Evolutionary conservation across 2,329 filamentous ascomycete genomes (phyloP).

Genomic region (Xylaria sp.): DNA sequence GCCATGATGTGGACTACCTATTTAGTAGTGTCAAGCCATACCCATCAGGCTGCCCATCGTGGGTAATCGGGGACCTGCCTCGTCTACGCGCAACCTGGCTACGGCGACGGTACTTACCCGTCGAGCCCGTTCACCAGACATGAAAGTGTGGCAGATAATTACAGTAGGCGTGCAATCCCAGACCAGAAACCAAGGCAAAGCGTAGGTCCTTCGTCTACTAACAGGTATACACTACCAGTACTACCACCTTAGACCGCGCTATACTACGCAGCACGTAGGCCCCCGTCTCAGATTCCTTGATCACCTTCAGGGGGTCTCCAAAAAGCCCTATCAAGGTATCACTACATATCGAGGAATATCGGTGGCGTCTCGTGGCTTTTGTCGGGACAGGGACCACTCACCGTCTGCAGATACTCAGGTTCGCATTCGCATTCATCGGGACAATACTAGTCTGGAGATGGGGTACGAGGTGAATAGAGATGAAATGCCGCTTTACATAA

Average conservation of each 20-base stretch:
- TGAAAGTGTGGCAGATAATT: neutral
- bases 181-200: neutral
- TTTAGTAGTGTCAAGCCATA: neutral
- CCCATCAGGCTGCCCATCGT: neutral
- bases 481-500: neutral
- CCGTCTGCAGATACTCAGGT: neutral
- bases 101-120: constrained; percentile 2
- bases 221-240: no score
- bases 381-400: neutral
- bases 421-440: neutral
- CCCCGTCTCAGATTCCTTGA: neutral
- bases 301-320: neutral
- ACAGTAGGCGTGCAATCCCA: neutral
- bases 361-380: constrained; percentile 14
- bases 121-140: neutral
- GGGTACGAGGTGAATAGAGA: neutral
- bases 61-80: neutral
- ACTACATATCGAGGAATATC: neutral
- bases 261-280: constrained; percentile 3
- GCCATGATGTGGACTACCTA: neutral
- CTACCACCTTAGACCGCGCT: neutral
- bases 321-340: neutral
- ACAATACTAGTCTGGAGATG: no score
- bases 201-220: neutral
- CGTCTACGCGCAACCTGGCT: neutral